Base-by-base conservation (phyloP, 2,329 filamentous ascomycete genomes). In the Colletotrichum ledebouriae region DNA sequence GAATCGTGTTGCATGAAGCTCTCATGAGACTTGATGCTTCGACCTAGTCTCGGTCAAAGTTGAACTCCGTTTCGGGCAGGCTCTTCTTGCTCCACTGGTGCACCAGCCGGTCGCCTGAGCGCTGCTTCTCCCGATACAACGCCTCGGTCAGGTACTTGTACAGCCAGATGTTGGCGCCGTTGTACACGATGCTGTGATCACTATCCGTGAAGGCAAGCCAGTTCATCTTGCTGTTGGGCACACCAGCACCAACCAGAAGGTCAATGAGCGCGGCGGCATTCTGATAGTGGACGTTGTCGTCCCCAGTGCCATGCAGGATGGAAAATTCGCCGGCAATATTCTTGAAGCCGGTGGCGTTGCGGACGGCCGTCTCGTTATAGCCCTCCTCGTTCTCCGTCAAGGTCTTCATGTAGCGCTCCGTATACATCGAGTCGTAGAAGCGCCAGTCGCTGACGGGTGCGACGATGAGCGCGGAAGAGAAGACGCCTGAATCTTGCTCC, bases 271-370 rank as follows among this genome's bases (percentile, higher is more conserved):
- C 88, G 0, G 89, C 89, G 0, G 85, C 73, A 70, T 92, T 87
- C 78, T 92, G 89, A 75, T 90, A 92, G 73, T 92, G 90, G 13
- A 92, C 90, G 59, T 92, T 92, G 72, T 92, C 90, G 70, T 92
- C 90, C 0, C 89, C 89, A 0, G 87, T 87, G 0, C 90, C 90
- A 73, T 92, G 90, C 69, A 89, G 84, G 49, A 92, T 82, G 5
- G 88, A 79, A 70, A 91, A 87, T 2, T 85, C 84, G 3, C 90
- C 90, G 0, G 80, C 80, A 9, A 90, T 82, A 59, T 85, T 85
- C 78, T 87, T 87, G 82, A 92, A 92, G 0, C 90, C 90, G 0
- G 80, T 80, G 0, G 82, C 76, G 3, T 87, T 82, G 66, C 84
- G 83, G 2, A 92, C 87, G 0, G 89, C 88, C 0, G 87, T 87